A percentile compares a stretch with the other conserved stretches of the same genome.
These are phyloP conservation scores for Pholiota microspora DNA, from an alignment of 768 basidiomycete genomes.

Conservation along the genomic window DNA sequence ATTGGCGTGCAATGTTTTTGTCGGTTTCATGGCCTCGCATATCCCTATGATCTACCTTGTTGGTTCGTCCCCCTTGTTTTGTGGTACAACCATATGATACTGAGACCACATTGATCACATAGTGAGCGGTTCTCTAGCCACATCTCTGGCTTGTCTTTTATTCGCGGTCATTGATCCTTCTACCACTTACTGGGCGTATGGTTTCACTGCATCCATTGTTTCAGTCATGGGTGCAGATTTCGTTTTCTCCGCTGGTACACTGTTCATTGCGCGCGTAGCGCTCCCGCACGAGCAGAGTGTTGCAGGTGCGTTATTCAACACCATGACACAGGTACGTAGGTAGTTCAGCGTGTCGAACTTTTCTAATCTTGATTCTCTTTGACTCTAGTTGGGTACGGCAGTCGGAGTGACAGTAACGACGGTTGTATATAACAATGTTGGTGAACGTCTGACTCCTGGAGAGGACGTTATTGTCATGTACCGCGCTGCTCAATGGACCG, in stretches of 20 bases:
- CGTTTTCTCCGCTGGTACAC: constrained; percentile 67
- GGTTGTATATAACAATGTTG: constrained; percentile 63
- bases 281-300: constrained; percentile 72
- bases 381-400: constrained; percentile 57
- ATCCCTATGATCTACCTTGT: constrained; percentile 57
- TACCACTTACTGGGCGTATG: constrained; percentile 70
- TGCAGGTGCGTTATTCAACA: constrained; percentile 75
- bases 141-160: constrained; percentile 55
- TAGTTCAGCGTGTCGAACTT: neutral
- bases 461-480: constrained; percentile 50
- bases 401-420: constrained; percentile 72
- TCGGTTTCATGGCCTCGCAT: constrained; percentile 56
- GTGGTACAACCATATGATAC: neutral
- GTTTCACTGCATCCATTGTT: constrained; percentile 65
- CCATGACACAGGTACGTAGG: constrained; percentile 61
- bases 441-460: constrained; percentile 25
- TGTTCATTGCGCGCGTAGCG: constrained; percentile 71
- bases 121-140: constrained; percentile 52
- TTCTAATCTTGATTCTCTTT: neutral
- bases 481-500: constrained; percentile 62
- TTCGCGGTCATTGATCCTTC: constrained; percentile 65
- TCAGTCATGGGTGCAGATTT: constrained; percentile 79
- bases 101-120: neutral
- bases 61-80: constrained; percentile 34
- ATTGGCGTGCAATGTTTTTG: constrained; percentile 58